phyloP scores from a whole-genome alignment of 495 filamentous ascomycete genomes.

The Glarea lozoyensis region DNA sequence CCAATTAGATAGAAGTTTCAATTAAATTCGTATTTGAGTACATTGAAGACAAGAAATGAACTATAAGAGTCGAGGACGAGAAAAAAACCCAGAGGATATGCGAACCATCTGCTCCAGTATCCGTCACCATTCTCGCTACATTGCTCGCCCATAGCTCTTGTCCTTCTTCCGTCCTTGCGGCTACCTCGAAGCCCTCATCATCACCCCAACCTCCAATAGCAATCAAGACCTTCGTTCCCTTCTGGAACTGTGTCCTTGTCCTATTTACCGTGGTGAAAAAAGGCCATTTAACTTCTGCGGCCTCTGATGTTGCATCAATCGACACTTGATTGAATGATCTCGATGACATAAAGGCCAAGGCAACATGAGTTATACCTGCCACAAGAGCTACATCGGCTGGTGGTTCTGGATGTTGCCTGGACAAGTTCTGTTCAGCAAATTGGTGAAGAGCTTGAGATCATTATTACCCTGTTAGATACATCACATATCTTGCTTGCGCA shows the following conservation, averaged over 20 bases:
- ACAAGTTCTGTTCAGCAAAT: constrained; percentile 43
- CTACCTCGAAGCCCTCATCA: constrained; percentile 49
- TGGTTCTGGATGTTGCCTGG: no score
- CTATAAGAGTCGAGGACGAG: no score
- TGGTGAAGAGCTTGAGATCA: neutral
- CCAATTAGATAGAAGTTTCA: constrained; percentile 3
- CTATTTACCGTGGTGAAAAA: constrained; percentile 50
- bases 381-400: constrained; percentile 34
- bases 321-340: constrained; percentile 46
- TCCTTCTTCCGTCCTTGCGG: constrained; percentile 41
- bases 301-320: constrained; percentile 36
- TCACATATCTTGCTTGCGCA: constrained; percentile 39
- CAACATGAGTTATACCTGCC: constrained; percentile 49
- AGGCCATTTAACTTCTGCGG: no score
- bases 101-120: constrained; percentile 51
- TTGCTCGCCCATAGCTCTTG: constrained; percentile 54
- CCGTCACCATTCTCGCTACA: constrained; percentile 51
- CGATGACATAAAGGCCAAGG: constrained; percentile 58
- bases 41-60: neutral
- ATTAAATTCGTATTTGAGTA: neutral
- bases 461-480: constrained; percentile 51
- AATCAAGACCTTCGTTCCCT: constrained; percentile 55
- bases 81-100: neutral
- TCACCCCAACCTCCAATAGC: constrained; percentile 74
- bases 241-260: constrained; percentile 47